Evolutionary conservation across 2,329 filamentous ascomycete species (phyloP).

Genomic region (Diplocarpon mali): DNA sequence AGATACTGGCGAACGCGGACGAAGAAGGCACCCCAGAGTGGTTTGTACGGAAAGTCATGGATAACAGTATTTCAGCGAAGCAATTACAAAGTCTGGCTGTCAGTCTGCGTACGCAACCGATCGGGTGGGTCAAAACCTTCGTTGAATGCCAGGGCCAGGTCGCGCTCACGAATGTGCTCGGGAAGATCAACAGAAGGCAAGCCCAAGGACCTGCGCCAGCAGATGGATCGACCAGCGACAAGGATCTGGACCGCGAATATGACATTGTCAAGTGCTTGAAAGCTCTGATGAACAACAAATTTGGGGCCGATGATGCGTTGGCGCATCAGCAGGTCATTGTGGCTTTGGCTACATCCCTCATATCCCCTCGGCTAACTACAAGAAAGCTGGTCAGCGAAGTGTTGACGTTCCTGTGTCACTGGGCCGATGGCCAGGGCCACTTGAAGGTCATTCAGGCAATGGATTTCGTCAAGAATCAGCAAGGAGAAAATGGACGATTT

Average conservation of each 20-base stretch:
- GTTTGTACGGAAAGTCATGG: constrained; percentile 96
- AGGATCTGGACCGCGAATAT: constrained; percentile 67
- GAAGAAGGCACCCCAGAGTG: constrained; percentile 96
- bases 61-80: constrained; percentile 85
- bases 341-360: constrained; percentile 74
- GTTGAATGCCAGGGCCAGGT: constrained; percentile 97
- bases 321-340: constrained; percentile 83
- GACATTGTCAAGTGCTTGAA: constrained; percentile 97
- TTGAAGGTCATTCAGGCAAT: constrained; percentile 87
- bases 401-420: constrained; percentile 90
- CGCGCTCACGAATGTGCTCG: constrained; percentile 82
- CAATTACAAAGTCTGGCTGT: constrained; percentile 88
- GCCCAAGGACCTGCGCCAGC: constrained; percentile 49
- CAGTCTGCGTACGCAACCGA: constrained; percentile 89
- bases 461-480: constrained; percentile 78
- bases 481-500: constrained; percentile 88
- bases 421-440: constrained; percentile 81
- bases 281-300: constrained; percentile 98
- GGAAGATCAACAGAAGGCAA: constrained; percentile 87
- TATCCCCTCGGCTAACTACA: constrained; percentile 81
- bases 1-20: constrained; percentile 69
- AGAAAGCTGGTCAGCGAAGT: constrained; percentile 94
- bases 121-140: constrained; percentile 93
- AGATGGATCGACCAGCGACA: constrained; percentile 44
- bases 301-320: constrained; percentile 91